Evolutionary conservation across 208 protist species (phyloP).

Genomic region (Leishmania guyanensis): DNA sequence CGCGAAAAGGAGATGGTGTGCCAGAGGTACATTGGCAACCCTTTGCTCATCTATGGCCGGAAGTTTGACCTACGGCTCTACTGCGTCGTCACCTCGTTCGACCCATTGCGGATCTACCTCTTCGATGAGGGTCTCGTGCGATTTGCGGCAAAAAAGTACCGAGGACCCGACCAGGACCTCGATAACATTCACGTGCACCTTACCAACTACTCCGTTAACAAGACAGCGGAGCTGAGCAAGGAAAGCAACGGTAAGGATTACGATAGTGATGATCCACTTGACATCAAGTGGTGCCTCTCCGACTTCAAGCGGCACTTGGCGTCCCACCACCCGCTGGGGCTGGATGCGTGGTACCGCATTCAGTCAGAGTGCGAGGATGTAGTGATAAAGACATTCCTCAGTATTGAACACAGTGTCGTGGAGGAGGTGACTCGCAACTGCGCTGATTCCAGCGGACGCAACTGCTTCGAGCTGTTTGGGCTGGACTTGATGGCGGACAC

Average conservation of each 20-base stretch:
- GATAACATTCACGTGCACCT: conserved; percentile 94
- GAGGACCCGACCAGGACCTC: conserved; percentile 71
- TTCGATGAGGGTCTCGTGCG: conserved; percentile 95
- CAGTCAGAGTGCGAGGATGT: conserved; percentile 77
- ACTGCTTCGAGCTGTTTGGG: conserved; percentile 93
- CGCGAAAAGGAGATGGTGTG: conserved; percentile 74
- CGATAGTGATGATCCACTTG: conserved; percentile 68
- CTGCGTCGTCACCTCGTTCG: conserved; percentile 90
- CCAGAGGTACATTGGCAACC: conserved; percentile 94
- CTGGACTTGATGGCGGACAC: conserved; percentile 89
- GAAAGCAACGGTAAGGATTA: conserved; percentile 68
- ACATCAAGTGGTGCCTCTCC: conserved; percentile 92
- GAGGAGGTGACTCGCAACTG: conserved; percentile 67
- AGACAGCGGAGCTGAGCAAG: conserved; percentile 79
- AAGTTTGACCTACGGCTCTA: conserved; percentile 97
- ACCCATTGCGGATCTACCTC: conserved; percentile 91
- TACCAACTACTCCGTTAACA: conserved; percentile 98
- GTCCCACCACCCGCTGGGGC: conserved; percentile 53
- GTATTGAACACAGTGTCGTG: conserved; percentile 83
- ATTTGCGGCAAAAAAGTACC: conserved; percentile 94
- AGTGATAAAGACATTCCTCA: conserved; percentile 92
- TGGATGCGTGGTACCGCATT: conserved; percentile 64
- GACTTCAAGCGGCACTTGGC: conserved; percentile 72
- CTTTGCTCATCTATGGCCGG: conserved; percentile 92
- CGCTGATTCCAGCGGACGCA: conserved; percentile 68